These are phyloP conservation scores for Fusarium sp. DNA, from an alignment of 2,329 filamentous ascomycete genomes.

Conservation along the genomic window DNA sequence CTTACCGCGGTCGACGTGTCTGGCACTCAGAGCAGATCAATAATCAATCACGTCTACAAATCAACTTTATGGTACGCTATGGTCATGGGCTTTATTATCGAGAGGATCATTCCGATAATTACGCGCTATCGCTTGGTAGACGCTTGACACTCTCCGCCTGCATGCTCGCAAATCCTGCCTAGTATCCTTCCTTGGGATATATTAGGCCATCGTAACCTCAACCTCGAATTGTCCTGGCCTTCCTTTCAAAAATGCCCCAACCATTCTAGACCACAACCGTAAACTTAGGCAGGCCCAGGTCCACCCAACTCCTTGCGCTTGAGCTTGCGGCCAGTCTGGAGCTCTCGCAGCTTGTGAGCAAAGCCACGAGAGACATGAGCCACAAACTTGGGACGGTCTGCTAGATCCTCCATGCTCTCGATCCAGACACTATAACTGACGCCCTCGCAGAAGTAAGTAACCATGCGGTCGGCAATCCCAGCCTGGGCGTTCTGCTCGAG, in stretches of 20 bases:
- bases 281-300: constrained; percentile 26
- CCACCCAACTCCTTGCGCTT: constrained; percentile 52
- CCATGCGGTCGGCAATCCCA: constrained; percentile 45
- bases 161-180: background rate
- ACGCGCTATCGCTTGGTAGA: background rate
- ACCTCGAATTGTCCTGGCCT: background rate
- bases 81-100: background rate
- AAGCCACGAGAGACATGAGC: constrained; percentile 52
- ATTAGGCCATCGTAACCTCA: background rate
- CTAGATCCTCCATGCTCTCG: constrained; percentile 44
- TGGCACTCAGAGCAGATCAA: background rate
- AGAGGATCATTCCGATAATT: constrained; percentile 3
- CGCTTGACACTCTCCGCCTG: background rate
- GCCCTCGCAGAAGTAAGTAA: constrained; percentile 55
- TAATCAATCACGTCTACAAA: background rate
- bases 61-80: background rate
- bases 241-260: background rate
- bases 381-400: constrained; percentile 52
- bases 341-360: constrained; percentile 49
- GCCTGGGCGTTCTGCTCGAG: constrained; percentile 44
- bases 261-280: background rate
- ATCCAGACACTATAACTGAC: constrained; percentile 52
- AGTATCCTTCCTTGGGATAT: constrained; percentile 8
- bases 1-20: background rate
- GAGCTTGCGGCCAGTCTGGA: constrained; percentile 46